Evolutionary conservation across 495 filamentous ascomycete species (phyloP).

Genomic region (Evernia prunastri): DNA sequence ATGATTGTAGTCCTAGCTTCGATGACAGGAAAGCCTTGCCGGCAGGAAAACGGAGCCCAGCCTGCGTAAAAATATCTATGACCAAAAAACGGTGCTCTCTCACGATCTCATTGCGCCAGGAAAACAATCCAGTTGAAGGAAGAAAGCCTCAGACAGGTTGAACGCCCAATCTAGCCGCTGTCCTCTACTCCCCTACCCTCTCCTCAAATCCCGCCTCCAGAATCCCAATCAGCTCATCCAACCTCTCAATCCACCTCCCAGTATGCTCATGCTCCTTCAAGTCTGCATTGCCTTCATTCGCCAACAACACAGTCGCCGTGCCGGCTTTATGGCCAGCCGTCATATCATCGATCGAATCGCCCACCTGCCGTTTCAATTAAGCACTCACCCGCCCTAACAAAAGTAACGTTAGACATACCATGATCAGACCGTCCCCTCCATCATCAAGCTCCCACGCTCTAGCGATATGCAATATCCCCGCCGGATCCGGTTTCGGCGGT

Average conservation of each 20-base stretch:
- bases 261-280: constrained; percentile 72
- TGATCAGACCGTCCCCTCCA: constrained; percentile 46
- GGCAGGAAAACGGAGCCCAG: background rate
- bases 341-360: constrained; percentile 92
- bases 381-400: constrained; percentile 1
- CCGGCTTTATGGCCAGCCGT: constrained; percentile 78
- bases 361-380: constrained; percentile 48
- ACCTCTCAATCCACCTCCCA: constrained; percentile 56
- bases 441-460: constrained; percentile 60
- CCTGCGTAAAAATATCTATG: background rate
- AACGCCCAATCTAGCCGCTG: background rate
- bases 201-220: constrained; percentile 31
- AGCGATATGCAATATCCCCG: constrained; percentile 80
- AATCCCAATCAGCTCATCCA: constrained; percentile 68
- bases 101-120: background rate
- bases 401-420: constrained; percentile 36
- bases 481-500: constrained; percentile 83
- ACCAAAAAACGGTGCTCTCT: background rate
- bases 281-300: constrained; percentile 71
- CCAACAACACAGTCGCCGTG: constrained; percentile 79
- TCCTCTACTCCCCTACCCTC: background rate
- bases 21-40: background rate
- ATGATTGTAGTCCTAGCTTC: too few species aligned
- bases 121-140: background rate
- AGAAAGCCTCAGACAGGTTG: background rate